These are phyloP conservation scores for Sanghuangporus weigelae DNA, from an alignment of 1,284 basidiomycete species.

Conservation along the genomic window DNA sequence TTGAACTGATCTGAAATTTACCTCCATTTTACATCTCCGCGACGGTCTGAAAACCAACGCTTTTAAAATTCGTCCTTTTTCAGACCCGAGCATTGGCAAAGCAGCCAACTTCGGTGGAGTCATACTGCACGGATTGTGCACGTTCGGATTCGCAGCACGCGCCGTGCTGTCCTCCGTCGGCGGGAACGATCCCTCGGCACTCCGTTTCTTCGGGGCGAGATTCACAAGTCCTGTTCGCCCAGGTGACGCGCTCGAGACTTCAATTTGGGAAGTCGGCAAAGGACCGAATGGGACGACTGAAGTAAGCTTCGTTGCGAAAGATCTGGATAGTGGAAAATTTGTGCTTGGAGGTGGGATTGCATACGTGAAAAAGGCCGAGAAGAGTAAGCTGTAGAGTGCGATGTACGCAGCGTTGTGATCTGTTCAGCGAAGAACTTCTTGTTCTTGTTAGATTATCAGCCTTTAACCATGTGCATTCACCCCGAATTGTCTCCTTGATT, in stretches of 20 bases:
- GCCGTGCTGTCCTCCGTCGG: conserved; percentile 61
- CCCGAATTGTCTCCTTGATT: too few species aligned
- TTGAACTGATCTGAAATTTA: background rate
- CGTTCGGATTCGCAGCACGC: conserved; percentile 74
- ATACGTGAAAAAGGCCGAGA: conserved; percentile 48
- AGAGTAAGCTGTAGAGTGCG: conserved; percentile 43
- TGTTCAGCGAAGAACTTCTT: too few species aligned
- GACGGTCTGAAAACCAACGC: background rate
- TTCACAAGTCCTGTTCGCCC: conserved; percentile 81
- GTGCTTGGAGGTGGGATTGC: conserved; percentile 54
- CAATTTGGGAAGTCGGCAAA: conserved; percentile 69
- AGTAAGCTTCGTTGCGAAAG: conserved; percentile 67
- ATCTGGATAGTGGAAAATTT: conserved; percentile 65
- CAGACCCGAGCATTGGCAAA: conserved; percentile 68
- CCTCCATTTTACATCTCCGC: background rate
- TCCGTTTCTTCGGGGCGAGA: conserved; percentile 63
- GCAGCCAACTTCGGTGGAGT: conserved; percentile 72
- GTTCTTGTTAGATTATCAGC: too few species aligned
- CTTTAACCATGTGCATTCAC: too few species aligned
- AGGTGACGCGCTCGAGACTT: conserved; percentile 73
- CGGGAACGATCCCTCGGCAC: conserved; percentile 49
- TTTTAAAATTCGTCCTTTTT: background rate
- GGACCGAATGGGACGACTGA: conserved; percentile 63
- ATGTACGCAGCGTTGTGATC: background rate
- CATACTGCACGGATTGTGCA: conserved; percentile 78